Conservation (phyloP, 768 basidiomycete genomes). For the Mycena venus region DNA sequence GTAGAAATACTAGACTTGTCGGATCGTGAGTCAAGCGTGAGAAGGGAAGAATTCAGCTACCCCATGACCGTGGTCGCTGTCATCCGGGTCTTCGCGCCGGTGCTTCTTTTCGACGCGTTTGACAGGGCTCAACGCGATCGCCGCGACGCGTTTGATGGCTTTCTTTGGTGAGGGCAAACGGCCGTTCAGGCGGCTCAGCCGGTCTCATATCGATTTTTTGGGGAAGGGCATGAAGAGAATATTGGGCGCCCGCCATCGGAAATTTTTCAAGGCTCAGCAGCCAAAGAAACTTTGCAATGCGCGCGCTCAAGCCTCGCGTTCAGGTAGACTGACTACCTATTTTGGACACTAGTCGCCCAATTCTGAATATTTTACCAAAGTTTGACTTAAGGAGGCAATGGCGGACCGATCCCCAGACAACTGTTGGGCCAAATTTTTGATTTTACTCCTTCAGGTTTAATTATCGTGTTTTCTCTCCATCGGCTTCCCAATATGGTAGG, state of each 20-base stretch:
- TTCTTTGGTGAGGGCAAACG: conserved; percentile 10
- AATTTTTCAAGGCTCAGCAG: background rate
- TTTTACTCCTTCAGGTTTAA: too few species aligned
- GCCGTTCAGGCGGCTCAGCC: background rate
- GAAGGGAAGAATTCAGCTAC: background rate
- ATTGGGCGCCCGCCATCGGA: background rate
- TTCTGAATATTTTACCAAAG: too few species aligned
- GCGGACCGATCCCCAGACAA: too few species aligned
- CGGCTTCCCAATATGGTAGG: too few species aligned
- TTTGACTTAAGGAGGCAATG: too few species aligned
- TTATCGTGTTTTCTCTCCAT: too few species aligned
- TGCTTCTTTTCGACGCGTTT: conserved; percentile 21
- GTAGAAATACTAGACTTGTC: background rate
- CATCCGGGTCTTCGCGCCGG: background rate
- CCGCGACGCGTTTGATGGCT: conserved; percentile 6
- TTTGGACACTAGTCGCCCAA: too few species aligned
- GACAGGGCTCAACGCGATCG: conserved; percentile 11
- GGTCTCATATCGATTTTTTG: conserved; percentile 9
- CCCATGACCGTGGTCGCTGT: background rate
- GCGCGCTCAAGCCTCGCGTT: background rate
- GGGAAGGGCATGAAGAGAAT: conserved; percentile 1
- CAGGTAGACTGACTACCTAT: too few species aligned
- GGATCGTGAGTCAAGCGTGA: too few species aligned
- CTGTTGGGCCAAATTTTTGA: too few species aligned
- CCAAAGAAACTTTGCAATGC: conserved; percentile 21